phyloP scores from a whole-genome alignment of 1,139 yeast genomes.

The Chernovozyma sophiae-reginae region DNA sequence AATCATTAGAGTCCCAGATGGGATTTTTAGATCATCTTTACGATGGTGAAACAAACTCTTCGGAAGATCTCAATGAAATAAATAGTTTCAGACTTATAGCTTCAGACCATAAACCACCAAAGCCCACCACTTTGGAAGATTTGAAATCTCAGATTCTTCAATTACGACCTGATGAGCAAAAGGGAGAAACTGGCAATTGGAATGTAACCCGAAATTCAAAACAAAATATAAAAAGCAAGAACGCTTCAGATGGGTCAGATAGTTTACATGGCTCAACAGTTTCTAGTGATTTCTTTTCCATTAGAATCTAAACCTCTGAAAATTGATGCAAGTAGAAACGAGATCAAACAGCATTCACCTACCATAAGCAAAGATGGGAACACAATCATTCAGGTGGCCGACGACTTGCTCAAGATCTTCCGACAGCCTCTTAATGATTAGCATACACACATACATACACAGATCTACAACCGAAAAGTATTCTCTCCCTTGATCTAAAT shows the following conservation, averaged over 20 bases:
- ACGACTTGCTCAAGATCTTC: too few species aligned
- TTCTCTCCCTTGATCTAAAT: neutral
- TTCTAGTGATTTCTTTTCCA: neutral
- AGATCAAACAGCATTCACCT: too few species aligned
- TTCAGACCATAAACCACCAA: conserved; percentile 26
- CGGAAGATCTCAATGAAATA: conserved; percentile 10
- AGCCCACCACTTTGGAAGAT: conserved; percentile 20
- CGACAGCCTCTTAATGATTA: too few species aligned
- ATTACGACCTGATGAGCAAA: conserved; percentile 1
- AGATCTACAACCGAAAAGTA: neutral
- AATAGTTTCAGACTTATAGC: conserved; percentile 31
- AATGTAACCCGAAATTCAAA: conserved; percentile 3
- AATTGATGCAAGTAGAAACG: too few species aligned
- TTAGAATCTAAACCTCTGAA: too few species aligned
- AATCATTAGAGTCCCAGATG: conserved; percentile 41
- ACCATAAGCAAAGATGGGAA: too few species aligned
- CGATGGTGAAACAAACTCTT: conserved; percentile 7
- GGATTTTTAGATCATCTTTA: conserved; percentile 44
- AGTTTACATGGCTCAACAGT: too few species aligned
- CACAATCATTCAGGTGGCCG: too few species aligned
- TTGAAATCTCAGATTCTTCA: conserved; percentile 20
- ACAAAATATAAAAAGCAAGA: conserved; percentile 1
- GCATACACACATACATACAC: too few species aligned
- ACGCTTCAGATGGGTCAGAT: too few species aligned
- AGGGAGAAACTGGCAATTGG: conserved; percentile 6